These are phyloP conservation scores for Fusarium musae DNA, from an alignment of 2,329 filamentous ascomycete species.

Conservation along the genomic window DNA sequence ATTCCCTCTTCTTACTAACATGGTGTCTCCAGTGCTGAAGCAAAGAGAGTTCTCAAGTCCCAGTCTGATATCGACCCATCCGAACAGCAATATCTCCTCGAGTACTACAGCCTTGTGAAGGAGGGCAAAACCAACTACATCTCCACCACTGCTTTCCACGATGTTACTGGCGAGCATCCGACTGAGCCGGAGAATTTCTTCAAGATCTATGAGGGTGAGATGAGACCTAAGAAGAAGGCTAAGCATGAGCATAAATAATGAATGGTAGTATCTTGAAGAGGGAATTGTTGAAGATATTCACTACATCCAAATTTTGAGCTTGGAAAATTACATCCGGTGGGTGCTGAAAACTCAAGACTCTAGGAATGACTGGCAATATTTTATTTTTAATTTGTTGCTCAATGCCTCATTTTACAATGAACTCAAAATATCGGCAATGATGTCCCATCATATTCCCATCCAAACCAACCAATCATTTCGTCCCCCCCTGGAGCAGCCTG, in stretches of 20 bases:
- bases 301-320: too few species aligned
- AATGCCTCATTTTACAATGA: not conserved
- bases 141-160: not conserved
- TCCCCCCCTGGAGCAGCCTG: not conserved
- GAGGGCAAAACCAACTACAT: conserved; percentile 23
- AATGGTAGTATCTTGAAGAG: rapidly evolving
- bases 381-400: rapidly evolving
- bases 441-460: not conserved
- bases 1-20: not conserved
- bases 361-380: too few species aligned
- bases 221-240: conserved; percentile 21
- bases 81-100: conserved; percentile 8
- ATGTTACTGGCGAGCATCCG: conserved; percentile 9
- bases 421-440: not conserved
- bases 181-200: conserved; percentile 15
- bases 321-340: rapidly evolving
- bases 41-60: conserved; percentile 5
- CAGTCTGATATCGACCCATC: conserved; percentile 1
- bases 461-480: not conserved
- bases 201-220: conserved; percentile 12
- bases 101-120: conserved; percentile 22
- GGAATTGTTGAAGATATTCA: rapidly evolving
- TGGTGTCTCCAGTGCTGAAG: not conserved
- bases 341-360: too few species aligned
- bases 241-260: conserved; percentile 9